Percentiles rank a stretch among this genome's conserved stretches.
Conservation (phyloP, 2,329 filamentous ascomycete genomes). For the Cladosporium phlei region DNA sequence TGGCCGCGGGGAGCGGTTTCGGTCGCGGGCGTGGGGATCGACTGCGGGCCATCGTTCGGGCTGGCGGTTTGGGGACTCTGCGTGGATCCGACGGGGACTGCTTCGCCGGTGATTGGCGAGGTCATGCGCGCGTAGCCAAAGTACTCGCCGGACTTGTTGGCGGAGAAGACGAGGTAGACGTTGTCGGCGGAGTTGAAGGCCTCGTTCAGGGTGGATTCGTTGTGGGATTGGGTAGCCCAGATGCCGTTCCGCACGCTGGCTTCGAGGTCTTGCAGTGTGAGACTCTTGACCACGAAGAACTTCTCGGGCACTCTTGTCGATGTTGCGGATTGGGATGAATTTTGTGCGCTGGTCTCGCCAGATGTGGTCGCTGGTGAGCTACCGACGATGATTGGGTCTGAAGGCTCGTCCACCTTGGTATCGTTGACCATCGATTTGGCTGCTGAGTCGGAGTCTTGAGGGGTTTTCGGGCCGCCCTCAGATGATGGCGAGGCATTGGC, state of each 20-base stretch:
- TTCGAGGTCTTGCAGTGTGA: constrained; percentile 86
- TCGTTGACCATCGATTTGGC: background rate
- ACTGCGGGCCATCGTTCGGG: constrained; percentile 51
- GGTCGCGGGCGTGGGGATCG: constrained; percentile 73
- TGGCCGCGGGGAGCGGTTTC: constrained; percentile 73
- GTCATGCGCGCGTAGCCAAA: constrained; percentile 91
- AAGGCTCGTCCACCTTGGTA: background rate
- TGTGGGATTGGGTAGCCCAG: constrained; percentile 93
- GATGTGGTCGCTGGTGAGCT: background rate
- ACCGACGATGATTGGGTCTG: constrained; percentile 13
- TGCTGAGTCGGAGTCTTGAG: background rate
- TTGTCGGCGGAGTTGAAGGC: constrained; percentile 78
- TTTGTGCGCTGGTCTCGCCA: background rate
- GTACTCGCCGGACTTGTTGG: constrained; percentile 95
- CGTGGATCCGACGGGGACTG: background rate
- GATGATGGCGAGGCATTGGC: constrained; percentile 16
- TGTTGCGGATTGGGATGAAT: background rate
- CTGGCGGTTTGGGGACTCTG: constrained; percentile 21
- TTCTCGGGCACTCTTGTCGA: constrained; percentile 59
- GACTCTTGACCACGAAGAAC: constrained; percentile 89
- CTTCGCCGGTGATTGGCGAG: constrained; percentile 67
- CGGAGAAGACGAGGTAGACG: constrained; percentile 90
- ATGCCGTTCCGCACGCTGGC: constrained; percentile 80
- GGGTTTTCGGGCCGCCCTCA: constrained; percentile 4
- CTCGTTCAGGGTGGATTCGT: constrained; percentile 75